Conservation (phyloP, 345 rosid genomes). For the Salix dunnii region DNA sequence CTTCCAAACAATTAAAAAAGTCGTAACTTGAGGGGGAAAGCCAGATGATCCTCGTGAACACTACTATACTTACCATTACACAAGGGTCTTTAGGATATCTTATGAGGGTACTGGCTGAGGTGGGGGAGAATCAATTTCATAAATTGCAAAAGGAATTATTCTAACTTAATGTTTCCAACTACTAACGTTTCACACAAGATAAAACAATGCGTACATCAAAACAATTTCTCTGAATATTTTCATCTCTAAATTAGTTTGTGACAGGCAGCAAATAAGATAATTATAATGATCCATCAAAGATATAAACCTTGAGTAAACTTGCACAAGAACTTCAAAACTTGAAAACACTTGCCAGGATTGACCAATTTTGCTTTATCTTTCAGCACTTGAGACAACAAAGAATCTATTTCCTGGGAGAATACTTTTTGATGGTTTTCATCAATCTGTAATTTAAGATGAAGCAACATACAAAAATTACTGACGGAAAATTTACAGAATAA, state of each 20-base stretch:
- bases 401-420: conserved; percentile 57
- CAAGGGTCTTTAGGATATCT: neutral
- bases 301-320: conserved; percentile 6
- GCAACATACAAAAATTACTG: conserved; percentile 7
- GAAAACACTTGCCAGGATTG: conserved; percentile 32
- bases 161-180: neutral
- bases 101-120: neutral
- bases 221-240: neutral
- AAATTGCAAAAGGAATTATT: neutral
- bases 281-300: neutral
- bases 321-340: conserved; percentile 9
- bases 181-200: neutral
- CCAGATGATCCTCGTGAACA: neutral
- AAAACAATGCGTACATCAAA: neutral
- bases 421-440: conserved; percentile 67
- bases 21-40: neutral
- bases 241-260: neutral
- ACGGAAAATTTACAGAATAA: neutral
- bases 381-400: conserved; percentile 54
- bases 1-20: neutral
- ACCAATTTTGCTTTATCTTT: conserved; percentile 33
- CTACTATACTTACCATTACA: neutral
- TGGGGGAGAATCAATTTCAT: neutral
- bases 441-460: conserved; percentile 42
- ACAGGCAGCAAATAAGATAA: neutral